Percentiles rank a stretch among this genome's conserved stretches.
These are phyloP conservation scores for Cyberlindnera mrakii DNA, from an alignment of 805 yeast genomes.

Conservation along the genomic window DNA sequence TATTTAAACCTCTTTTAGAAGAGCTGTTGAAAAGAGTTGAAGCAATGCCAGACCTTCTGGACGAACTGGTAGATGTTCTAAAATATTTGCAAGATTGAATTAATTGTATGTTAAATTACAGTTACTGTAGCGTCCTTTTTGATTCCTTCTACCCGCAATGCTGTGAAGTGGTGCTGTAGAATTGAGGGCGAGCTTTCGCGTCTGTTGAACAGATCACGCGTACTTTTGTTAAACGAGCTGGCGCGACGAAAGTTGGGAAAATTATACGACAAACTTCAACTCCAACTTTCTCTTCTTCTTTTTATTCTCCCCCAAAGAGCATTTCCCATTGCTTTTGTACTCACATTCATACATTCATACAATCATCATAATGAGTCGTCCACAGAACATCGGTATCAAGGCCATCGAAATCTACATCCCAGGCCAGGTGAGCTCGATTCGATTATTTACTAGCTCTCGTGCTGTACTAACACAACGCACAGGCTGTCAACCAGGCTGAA, in stretches of 20 bases:
- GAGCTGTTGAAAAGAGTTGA: slow-evolving; percentile 27
- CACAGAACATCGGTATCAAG: slow-evolving; percentile 91
- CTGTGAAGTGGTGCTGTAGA: too few relatives aligned
- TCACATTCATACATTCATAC: background rate
- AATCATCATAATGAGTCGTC: slow-evolving; percentile 27
- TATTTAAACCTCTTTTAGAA: slow-evolving; percentile 27
- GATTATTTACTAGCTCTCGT: background rate
- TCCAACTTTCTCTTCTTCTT: background rate
- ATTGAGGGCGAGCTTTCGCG: too few relatives aligned
- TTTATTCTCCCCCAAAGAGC: background rate
- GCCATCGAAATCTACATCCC: slow-evolving; percentile 94
- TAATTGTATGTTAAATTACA: background rate
- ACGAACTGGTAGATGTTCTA: slow-evolving; percentile 22
- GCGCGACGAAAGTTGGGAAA: too few relatives aligned
- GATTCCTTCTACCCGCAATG: too few relatives aligned
- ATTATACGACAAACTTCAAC: too few relatives aligned
- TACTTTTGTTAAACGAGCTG: too few relatives aligned
- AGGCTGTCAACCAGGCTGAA: slow-evolving; percentile 79
- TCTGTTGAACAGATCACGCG: too few relatives aligned
- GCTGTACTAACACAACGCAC: background rate
- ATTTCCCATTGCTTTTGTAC: background rate
- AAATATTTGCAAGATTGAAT: slow-evolving; percentile 13
- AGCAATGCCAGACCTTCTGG: slow-evolving; percentile 29
- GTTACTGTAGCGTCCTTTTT: too few relatives aligned
- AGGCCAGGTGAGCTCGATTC: slow-evolving; percentile 32